Conservation (phyloP, 2,329 filamentous ascomycete genomes). For the Harringtonia lauricola region DNA sequence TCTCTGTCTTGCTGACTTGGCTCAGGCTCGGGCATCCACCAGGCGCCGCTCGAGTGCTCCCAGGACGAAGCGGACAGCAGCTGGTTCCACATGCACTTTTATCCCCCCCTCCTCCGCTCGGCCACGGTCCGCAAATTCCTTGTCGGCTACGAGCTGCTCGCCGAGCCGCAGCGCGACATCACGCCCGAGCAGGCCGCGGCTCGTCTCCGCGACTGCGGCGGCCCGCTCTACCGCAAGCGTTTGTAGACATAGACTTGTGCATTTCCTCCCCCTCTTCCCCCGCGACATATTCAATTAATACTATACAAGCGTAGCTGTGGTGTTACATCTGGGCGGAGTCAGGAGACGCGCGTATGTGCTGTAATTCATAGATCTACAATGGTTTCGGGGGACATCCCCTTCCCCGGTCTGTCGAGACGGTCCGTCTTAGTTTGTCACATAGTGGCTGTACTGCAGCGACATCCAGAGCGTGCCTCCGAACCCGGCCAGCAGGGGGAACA, state of each 20-base stretch:
- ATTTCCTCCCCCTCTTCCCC: too few species aligned
- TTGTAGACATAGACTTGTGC: slow-evolving; percentile 16
- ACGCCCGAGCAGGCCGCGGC: slow-evolving; percentile 91
- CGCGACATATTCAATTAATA: not conserved
- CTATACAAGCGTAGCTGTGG: not conserved
- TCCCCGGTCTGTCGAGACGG: too few species aligned
- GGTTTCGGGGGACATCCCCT: too few species aligned
- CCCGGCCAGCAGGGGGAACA: slow-evolving; percentile 41
- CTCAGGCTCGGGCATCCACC: slow-evolving; percentile 87
- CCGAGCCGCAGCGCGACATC: slow-evolving; percentile 95
- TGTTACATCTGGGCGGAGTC: too few species aligned
- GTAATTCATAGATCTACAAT: too few species aligned
- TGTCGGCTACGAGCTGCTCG: slow-evolving; percentile 93
- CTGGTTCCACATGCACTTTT: slow-evolving; percentile 96
- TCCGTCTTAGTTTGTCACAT: slow-evolving; percentile 41
- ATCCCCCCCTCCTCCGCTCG: slow-evolving; percentile 82
- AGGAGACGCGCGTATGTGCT: too few species aligned
- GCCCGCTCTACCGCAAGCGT: slow-evolving; percentile 71
- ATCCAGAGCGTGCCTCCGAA: slow-evolving; percentile 45
- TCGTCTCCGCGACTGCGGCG: slow-evolving; percentile 63
- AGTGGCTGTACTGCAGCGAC: slow-evolving; percentile 56
- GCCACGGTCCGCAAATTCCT: slow-evolving; percentile 94
- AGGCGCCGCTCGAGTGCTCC: slow-evolving; percentile 76
- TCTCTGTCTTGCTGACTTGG: not conserved
- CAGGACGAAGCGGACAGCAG: slow-evolving; percentile 76